Conservation (phyloP, 495 filamentous ascomycete genomes). For the Bacidia rubella region DNA sequence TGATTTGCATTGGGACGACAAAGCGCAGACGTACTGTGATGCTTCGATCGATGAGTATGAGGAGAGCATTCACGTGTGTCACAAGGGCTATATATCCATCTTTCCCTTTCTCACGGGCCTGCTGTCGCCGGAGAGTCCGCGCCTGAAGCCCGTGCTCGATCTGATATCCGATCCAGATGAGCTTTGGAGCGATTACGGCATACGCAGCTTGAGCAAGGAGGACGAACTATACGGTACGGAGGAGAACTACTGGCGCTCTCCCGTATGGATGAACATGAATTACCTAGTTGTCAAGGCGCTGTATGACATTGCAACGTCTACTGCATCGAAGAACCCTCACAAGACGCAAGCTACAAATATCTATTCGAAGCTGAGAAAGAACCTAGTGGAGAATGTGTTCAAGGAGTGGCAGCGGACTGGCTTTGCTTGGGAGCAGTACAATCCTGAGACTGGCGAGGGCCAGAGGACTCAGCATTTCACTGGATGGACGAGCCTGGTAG, state of each 20-base stretch:
- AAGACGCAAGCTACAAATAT: conserved; percentile 53
- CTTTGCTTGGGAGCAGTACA: conserved; percentile 98
- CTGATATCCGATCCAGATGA: conserved; percentile 63
- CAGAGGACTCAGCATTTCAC: conserved; percentile 97
- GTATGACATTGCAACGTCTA: conserved; percentile 22
- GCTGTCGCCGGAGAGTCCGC: conserved; percentile 54
- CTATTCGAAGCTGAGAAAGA: conserved; percentile 64
- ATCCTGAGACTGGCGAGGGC: conserved; percentile 79
- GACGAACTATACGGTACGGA: conserved; percentile 73
- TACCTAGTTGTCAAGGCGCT: conserved; percentile 74
- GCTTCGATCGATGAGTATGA: conserved; percentile 93
- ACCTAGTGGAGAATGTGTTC: conserved; percentile 83
- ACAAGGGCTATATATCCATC: conserved; percentile 90
- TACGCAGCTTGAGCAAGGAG: conserved; percentile 75
- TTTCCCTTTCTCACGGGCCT: conserved; percentile 86
- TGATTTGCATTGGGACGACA: conserved; percentile 81
- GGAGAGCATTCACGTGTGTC: conserved; percentile 72
- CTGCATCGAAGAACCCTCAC: conserved; percentile 48
- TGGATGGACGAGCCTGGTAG: conserved; percentile 93
- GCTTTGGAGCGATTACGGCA: conserved; percentile 72
- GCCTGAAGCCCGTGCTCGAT: conserved; percentile 59
- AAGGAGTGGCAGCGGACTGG: conserved; percentile 77
- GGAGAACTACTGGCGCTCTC: conserved; percentile 96
- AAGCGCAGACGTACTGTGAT: conserved; percentile 75
- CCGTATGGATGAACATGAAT: conserved; percentile 96